Evolutionary conservation across 257 asterid species (phyloP).

Genomic region (Solanum phureja): DNA sequence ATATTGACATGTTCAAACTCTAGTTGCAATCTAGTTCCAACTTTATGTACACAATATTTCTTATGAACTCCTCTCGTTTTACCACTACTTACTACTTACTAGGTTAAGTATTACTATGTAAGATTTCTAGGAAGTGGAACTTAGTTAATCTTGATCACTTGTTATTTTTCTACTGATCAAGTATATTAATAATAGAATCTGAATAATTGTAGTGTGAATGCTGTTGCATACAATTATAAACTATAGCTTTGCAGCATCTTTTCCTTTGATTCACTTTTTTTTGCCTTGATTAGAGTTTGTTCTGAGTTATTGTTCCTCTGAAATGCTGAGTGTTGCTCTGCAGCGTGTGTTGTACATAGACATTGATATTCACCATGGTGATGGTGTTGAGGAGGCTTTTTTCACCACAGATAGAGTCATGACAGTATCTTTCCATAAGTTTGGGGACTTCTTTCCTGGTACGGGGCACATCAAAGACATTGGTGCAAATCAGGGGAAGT

Average conservation of each 20-base stretch:
- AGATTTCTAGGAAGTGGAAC: background rate
- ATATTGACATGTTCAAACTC: background rate
- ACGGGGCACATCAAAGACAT: conserved; percentile 50
- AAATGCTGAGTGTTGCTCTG: conserved; percentile 2
- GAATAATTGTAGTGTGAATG: background rate
- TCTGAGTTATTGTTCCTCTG: conserved; percentile 6
- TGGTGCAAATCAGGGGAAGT: conserved; percentile 35
- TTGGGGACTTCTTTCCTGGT: conserved; percentile 54
- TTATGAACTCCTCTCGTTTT: background rate
- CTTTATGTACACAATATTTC: background rate
- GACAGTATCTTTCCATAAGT: conserved; percentile 67
- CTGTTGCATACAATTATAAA: background rate
- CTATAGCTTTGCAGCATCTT: background rate
- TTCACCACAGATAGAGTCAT: conserved; percentile 56
- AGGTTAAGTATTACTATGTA: background rate
- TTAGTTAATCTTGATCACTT: background rate
- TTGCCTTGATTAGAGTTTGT: background rate
- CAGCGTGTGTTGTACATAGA: conserved; percentile 60
- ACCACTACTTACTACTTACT: background rate
- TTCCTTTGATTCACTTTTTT: background rate
- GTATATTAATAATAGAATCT: background rate
- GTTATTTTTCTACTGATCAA: background rate
- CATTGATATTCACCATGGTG: conserved; percentile 63
- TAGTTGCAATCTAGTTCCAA: background rate
- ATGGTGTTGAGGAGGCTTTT: conserved; percentile 69